Base-by-base conservation (phyloP, 495 filamentous ascomycete species). In the Choiromyces venosus region DNA sequence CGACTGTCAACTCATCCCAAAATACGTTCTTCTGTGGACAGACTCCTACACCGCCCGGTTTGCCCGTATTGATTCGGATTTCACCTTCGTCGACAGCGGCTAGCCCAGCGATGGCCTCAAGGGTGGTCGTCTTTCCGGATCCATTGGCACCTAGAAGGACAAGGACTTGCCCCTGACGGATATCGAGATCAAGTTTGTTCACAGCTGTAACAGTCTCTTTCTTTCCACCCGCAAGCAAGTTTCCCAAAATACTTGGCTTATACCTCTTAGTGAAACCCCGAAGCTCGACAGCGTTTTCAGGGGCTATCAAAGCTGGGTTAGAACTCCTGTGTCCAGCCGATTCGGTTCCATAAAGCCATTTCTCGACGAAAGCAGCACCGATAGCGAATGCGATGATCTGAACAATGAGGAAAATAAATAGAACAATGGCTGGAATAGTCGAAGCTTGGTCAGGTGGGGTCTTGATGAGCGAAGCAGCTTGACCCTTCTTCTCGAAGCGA, bases 11-110 rank as follows among this genome's bases (percentile, higher is more conserved):
- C 66, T 90, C 87, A 71, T 92, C 90, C 93, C 93, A 97, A 3
- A 97, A 85, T 16, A 97, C 92, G 80, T 97, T 97, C 83, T 92
- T 92, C 78, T 93, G 91, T 12, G 93, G 93, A 75, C 92, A 94
- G 44, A 97, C 89, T 33, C 93, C 93, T n/a, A 96, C 85, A 2
- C 89, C 90, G 9, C 92, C 91, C 29, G 64, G 69, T 5, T 87
- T 89, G 76, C 90, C 87, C 37, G 95, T 87, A 21, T 85, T 87
- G 39, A 81, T 75, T 14, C 68, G 65, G 78, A 96, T 93, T 6
- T 84, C 84, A 4, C 93, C 93, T 67, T 85, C 87, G 0, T 90
- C 90, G 21, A 93, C 83, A 71, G 88, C 89, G 71, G 89, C 89
- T 37, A 93, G 86, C 0, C 93, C 93, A 52, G 92, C 91, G 70